Evolutionary conservation across 306 rosid species (phyloP).

Genomic region (Carpinus viminea): DNA sequence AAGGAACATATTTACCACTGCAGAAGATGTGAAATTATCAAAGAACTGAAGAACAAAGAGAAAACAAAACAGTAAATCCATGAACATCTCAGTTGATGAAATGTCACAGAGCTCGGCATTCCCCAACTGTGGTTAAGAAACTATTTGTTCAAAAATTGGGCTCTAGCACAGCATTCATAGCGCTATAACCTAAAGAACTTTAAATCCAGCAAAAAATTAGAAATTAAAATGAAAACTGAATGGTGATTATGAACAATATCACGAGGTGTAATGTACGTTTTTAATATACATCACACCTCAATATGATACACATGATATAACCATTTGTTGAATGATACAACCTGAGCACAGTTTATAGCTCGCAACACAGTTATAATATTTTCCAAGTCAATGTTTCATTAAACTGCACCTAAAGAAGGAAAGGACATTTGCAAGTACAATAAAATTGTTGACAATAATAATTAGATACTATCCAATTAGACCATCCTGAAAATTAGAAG

Average conservation of each 20-base stretch:
- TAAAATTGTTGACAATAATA: background rate
- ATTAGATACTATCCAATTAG: background rate
- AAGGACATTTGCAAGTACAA: background rate
- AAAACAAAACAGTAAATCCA: background rate
- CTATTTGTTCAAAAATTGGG: constrained; percentile 22
- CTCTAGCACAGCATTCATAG: constrained; percentile 9
- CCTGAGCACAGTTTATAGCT: background rate
- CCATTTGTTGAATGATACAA: constrained; percentile 20
- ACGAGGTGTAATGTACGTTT: too few species aligned
- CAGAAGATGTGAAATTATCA: background rate
- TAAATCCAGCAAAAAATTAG: constrained; percentile 14
- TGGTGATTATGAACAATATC: background rate
- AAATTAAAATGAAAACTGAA: constrained; percentile 8
- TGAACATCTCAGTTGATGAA: background rate
- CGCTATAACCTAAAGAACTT: background rate
- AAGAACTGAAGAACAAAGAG: background rate
- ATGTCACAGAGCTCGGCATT: too few species aligned
- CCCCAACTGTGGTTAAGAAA: constrained; percentile 10
- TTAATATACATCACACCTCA: background rate
- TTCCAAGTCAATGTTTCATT: background rate
- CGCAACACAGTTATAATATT: background rate
- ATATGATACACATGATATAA: constrained; percentile 15
- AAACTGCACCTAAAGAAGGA: background rate
- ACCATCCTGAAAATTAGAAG: background rate
- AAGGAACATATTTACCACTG: background rate